phyloP scores from a whole-genome alignment of 2,329 filamentous ascomycete genomes.

The Trichoderma breve region DNA sequence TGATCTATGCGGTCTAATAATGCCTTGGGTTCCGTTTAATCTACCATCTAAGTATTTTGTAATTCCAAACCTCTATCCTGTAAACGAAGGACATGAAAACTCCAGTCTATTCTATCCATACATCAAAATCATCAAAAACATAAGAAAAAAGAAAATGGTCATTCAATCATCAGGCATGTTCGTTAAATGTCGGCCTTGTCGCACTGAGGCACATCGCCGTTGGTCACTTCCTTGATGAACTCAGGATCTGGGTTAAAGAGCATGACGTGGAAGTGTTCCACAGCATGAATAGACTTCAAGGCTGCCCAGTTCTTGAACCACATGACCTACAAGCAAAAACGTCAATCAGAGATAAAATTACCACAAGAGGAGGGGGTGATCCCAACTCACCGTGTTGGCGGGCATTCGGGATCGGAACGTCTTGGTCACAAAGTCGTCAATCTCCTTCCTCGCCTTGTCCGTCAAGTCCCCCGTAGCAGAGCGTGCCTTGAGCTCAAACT shows the following conservation, averaged over 20 bases:
- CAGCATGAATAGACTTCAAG: slow-evolving; percentile 78
- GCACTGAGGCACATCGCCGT: slow-evolving; percentile 68
- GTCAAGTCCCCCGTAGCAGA: slow-evolving; percentile 64
- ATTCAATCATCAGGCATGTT: background rate
- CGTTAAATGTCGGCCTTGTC: slow-evolving; percentile 35
- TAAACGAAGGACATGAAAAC: slow-evolving; percentile 8
- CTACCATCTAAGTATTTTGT: background rate
- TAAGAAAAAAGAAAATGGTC: background rate
- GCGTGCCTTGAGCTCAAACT: slow-evolving; percentile 76
- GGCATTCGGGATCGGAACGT: slow-evolving; percentile 60
- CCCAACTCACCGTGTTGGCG: slow-evolving; percentile 49
- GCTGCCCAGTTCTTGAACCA: slow-evolving; percentile 75
- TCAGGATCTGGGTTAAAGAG: slow-evolving; percentile 69
- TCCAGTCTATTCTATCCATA: background rate
- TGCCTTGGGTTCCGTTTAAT: background rate
- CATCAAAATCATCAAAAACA: background rate
- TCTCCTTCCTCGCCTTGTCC: slow-evolving; percentile 56
- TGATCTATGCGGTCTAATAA: background rate
- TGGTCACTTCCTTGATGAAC: slow-evolving; percentile 69
- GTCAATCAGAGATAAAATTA: background rate
- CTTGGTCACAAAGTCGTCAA: slow-evolving; percentile 67
- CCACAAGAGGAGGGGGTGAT: background rate
- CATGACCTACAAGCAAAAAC: slow-evolving; percentile 30
- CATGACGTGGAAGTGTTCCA: slow-evolving; percentile 97
- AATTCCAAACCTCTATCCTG: slow-evolving; percentile 3